Evolutionary conservation across 441 rosid genomes (phyloP), one percentile per base, ranked within the genome.

Genomic region (Arabidopsis lyrata): DNA sequence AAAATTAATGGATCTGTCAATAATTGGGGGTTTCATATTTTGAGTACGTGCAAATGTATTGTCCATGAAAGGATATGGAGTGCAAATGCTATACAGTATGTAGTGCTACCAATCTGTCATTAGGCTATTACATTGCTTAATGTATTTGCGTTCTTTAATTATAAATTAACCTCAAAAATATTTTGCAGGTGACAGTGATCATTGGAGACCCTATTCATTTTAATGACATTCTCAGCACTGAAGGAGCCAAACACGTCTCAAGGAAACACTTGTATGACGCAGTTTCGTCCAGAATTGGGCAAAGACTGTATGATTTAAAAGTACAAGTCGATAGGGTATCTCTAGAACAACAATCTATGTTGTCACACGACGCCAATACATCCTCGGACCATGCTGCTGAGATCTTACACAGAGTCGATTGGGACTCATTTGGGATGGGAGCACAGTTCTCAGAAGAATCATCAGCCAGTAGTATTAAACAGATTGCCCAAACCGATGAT

Each of bases 221-320:
- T 32, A 88, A 86, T 41, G 99, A 92, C 77, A 72, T 95, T 77
- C 58, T 90, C 5, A 45, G 63, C 11, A 81, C 50, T 6, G 96
- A 87, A 78, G 83, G 77, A 56, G 75, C 73, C 5, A 49, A 82
- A 65, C 45, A 78, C 66, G 58, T 82, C 6, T 77, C 96, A 42
- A 85, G 94, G 65, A 90, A 92, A 61, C 87, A 86, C 45, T 70
- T 95, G 8, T 95, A 92, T 24, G 99, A 95, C 38, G 91, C 96
- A 11, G 93, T 89, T 11, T 87, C 97, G 66, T 86, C 90, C 34
- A 86, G 97, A 71, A 84, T 95, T 1, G 91, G 97, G 10, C 76
- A 78, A 6, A 86, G 83, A 49, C 82, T 92, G 10, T 83, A 67
- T 15, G 75, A 84, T 70, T 76, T 95, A 62, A 95, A 91, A 77